These are phyloP conservation scores for Conoideocrella luteorostrata DNA, from an alignment of 2,329 filamentous ascomycete genomes.

Conservation along the genomic window DNA sequence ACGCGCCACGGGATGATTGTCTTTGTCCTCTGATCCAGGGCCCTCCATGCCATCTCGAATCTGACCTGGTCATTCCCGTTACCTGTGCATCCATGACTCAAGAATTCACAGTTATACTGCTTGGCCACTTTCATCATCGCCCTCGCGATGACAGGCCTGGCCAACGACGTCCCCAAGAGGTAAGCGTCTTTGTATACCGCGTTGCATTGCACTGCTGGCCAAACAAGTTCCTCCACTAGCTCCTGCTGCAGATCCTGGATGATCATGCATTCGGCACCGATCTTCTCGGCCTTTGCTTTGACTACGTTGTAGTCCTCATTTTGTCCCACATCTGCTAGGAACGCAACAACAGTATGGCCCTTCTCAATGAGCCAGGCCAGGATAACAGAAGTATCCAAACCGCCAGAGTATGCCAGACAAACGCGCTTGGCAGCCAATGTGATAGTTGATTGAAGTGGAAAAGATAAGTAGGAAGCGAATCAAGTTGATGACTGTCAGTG, in stretches of 20 bases:
- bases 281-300: too few relatives aligned
- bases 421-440: too few relatives aligned
- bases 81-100: conserved; percentile 51
- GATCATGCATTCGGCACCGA: too few relatives aligned
- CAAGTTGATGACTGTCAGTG: too few relatives aligned
- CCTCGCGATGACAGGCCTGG: conserved; percentile 60
- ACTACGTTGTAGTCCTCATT: too few relatives aligned
- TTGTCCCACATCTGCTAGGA: background rate
- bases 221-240: conserved; percentile 69
- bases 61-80: conserved; percentile 36
- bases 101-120: conserved; percentile 30
- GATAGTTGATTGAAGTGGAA: too few relatives aligned
- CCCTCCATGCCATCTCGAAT: background rate
- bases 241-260: too few relatives aligned
- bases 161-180: conserved; percentile 47
- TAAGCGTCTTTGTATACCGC: conserved; percentile 54
- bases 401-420: conserved; percentile 16
- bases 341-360: conserved; percentile 15
- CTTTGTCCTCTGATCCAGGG: background rate
- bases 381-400: conserved; percentile 37
- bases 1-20: background rate
- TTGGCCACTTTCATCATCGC: conserved; percentile 32
- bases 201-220: conserved; percentile 61
- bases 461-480: too few relatives aligned
- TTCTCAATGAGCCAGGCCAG: conserved; percentile 33